Conservation (phyloP, 331 rosid species). For the Acacia concinna region DNA sequence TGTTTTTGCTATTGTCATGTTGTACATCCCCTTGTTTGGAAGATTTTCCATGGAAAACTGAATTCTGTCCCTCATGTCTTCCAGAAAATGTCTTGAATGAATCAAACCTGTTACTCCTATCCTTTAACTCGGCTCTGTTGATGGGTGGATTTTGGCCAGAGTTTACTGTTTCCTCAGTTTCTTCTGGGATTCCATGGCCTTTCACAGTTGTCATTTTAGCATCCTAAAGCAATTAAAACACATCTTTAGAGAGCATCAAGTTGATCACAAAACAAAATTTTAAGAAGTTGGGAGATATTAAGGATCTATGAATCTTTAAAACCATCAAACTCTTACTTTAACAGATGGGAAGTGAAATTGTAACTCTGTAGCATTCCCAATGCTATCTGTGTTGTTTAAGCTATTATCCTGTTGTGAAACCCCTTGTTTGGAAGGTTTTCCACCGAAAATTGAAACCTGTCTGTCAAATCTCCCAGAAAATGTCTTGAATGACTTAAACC, state of each 20-base stretch:
- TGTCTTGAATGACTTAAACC: conserved; percentile 83
- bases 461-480: conserved; percentile 73
- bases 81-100: conserved; percentile 83
- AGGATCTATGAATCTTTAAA: background rate
- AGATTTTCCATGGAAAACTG: conserved; percentile 61
- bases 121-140: conserved; percentile 35
- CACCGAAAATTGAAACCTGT: conserved; percentile 58
- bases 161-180: background rate
- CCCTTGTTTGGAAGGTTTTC: conserved; percentile 41
- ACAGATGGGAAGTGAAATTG: conserved; percentile 28
- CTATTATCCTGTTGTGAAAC: conserved; percentile 26
- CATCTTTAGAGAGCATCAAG: background rate
- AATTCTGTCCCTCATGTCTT: conserved; percentile 61
- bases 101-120: conserved; percentile 62
- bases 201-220: conserved; percentile 49
- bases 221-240: conserved; percentile 19
- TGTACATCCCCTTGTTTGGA: conserved; percentile 11
- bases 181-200: conserved; percentile 27
- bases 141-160: conserved; percentile 36
- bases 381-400: conserved; percentile 29
- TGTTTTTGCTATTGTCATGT: conserved; percentile 31
- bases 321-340: conserved; percentile 44
- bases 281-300: background rate
- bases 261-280: background rate
- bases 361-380: conserved; percentile 13